A percentile compares a stretch with the other conserved stretches of the same genome.
Conservation (phyloP, 805 yeast species). For the Naumovozyma castellii region DNA sequence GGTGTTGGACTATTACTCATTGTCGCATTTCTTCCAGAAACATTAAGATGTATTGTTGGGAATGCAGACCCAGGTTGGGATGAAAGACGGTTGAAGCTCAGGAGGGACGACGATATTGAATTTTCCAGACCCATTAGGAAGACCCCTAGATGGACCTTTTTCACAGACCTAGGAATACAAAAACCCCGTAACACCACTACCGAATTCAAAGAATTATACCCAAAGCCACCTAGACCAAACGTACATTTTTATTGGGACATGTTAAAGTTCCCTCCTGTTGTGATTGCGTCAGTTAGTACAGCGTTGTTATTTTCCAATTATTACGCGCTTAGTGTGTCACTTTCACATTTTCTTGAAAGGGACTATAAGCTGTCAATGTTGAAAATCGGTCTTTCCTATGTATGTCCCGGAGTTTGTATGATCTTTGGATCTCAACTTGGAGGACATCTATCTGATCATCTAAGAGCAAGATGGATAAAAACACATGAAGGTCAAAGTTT, state of each 20-base stretch:
- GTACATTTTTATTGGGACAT: conserved; percentile 31
- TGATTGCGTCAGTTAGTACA: conserved; percentile 38
- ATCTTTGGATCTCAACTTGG: conserved; percentile 40
- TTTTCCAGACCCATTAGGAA: neutral
- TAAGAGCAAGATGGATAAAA: conserved; percentile 25
- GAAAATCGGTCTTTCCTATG: conserved; percentile 37
- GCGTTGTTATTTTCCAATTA: conserved; percentile 46
- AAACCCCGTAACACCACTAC: conserved; percentile 19
- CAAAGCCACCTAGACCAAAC: conserved; percentile 40
- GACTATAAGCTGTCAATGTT: conserved; percentile 32
- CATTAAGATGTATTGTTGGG: conserved; percentile 56
- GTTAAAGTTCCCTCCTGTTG: conserved; percentile 35
- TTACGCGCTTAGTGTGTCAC: conserved; percentile 44
- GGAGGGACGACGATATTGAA: neutral
- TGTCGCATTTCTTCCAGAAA: conserved; percentile 64
- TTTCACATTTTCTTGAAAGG: conserved; percentile 33
- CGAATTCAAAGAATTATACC: conserved; percentile 25
- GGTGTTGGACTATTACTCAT: conserved; percentile 45
- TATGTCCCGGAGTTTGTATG: conserved; percentile 45
- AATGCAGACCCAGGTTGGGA: conserved; percentile 35
- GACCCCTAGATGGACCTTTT: conserved; percentile 9
- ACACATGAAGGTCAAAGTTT: conserved; percentile 27
- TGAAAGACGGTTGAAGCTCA: conserved; percentile 14
- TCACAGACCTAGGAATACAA: conserved; percentile 20
- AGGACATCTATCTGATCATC: conserved; percentile 39